These are phyloP conservation scores for Scleroderma citrinum DNA, from an alignment of 768 basidiomycete genomes.

Conservation along the genomic window DNA sequence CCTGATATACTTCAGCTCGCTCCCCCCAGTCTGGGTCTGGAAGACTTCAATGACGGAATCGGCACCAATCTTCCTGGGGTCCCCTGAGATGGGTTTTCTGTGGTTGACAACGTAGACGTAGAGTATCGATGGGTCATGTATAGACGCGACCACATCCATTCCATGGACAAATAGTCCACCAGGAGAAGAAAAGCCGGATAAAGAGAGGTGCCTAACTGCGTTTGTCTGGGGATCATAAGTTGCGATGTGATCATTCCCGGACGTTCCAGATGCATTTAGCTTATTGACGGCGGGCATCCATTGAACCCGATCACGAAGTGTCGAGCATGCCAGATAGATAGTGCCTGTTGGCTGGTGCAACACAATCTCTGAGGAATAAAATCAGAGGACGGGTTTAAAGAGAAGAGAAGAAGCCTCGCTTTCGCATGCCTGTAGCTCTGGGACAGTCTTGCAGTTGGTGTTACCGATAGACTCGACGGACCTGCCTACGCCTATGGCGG, in stretches of 20 bases:
- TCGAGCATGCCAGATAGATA: conserved; percentile 61
- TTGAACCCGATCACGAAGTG: conserved; percentile 36
- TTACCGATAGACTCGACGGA: conserved; percentile 42
- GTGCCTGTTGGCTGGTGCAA: conserved; percentile 53
- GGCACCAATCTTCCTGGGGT: conserved; percentile 47
- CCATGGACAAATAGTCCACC: conserved; percentile 54
- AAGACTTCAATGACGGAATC: conserved; percentile 72
- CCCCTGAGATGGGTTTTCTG: conserved; percentile 41
- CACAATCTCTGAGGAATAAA: conserved; percentile 40
- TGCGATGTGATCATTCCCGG: conserved; percentile 50
- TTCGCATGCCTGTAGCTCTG: conserved; percentile 61
- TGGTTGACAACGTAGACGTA: conserved; percentile 73
- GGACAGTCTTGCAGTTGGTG: conserved; percentile 41
- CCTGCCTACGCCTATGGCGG: conserved; percentile 39
- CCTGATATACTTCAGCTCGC: conserved; percentile 43
- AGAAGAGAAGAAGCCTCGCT: conserved; percentile 34
- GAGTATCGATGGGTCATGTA: conserved; percentile 40
- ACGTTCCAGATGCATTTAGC: conserved; percentile 33
- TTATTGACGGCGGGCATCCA: conserved; percentile 47
- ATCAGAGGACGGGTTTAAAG: neutral
- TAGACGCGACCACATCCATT: conserved; percentile 60
- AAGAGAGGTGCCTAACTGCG: conserved; percentile 39
- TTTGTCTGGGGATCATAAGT: conserved; percentile 47
- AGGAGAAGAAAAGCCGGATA: conserved; percentile 32
- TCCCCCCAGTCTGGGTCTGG: conserved; percentile 41